phyloP scores from a whole-genome alignment of 129 eudicot genomes.

The Flaveria sonorensis region DNA sequence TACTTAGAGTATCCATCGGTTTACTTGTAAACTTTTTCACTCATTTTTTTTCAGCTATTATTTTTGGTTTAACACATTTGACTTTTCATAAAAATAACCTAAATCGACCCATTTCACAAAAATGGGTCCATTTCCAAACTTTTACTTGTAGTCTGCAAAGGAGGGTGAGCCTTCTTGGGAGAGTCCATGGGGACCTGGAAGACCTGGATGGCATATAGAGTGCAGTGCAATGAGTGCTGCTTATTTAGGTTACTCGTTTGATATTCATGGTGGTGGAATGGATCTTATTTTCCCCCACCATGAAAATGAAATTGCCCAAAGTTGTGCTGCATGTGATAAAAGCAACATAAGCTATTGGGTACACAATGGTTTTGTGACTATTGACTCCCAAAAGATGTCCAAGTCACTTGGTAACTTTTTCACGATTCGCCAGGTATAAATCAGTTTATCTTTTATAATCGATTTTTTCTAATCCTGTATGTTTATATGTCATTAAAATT shows the following conservation, averaged over 20 bases:
- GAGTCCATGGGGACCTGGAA: conserved; percentile 99
- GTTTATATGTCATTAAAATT: background rate
- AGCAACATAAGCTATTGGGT: conserved; percentile 87
- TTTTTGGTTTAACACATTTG: background rate
- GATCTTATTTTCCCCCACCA: conserved; percentile 96
- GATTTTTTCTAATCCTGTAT: background rate
- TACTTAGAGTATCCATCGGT: background rate
- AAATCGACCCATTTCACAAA: background rate
- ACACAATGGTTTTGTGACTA: conserved; percentile 92
- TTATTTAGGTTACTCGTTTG: conserved; percentile 83
- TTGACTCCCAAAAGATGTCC: conserved; percentile 89
- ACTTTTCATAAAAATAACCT: background rate
- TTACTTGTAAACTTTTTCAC: background rate
- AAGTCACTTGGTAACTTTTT: conserved; percentile 96
- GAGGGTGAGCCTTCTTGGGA: conserved; percentile 98
- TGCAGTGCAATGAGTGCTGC: conserved; percentile 99
- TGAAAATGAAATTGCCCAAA: conserved; percentile 96
- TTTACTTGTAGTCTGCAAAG: conserved; percentile 72
- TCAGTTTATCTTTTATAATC: background rate
- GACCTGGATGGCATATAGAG: conserved; percentile 99
- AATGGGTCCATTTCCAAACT: background rate
- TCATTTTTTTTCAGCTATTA: background rate
- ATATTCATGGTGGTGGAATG: conserved; percentile 99
- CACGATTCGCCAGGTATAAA: conserved; percentile 90
- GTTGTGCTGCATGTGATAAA: conserved; percentile 85